A percentile compares a stretch with the other conserved stretches of the same genome.
Conservation (phyloP, 208 protist genomes). For the Novymonas esmeraldas region DNA sequence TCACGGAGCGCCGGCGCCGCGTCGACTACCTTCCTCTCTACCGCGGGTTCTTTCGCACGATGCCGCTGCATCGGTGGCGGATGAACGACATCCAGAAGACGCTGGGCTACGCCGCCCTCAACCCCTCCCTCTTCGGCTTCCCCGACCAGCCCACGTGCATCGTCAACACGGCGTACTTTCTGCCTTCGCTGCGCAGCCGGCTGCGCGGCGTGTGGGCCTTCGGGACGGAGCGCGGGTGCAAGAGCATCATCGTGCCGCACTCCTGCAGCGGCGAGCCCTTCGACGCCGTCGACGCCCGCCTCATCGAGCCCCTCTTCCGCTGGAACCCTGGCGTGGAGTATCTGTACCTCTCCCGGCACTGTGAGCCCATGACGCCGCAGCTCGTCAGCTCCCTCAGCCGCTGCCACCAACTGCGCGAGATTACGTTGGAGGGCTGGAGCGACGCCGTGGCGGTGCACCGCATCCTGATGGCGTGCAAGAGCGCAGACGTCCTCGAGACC, state of each 20-base stretch:
- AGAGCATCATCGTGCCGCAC: slow-evolving; percentile 80
- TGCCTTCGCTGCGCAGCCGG: slow-evolving; percentile 76
- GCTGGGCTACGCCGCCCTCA: slow-evolving; percentile 73
- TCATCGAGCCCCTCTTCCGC: slow-evolving; percentile 84
- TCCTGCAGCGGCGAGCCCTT: slow-evolving; percentile 76
- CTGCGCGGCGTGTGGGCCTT: slow-evolving; percentile 79
- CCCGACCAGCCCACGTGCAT: slow-evolving; percentile 84
- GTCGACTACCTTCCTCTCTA: slow-evolving; percentile 66
- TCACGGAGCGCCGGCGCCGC: slow-evolving; percentile 56
- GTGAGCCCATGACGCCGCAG: slow-evolving; percentile 79
- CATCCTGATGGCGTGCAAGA: slow-evolving; percentile 86
- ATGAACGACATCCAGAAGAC: slow-evolving; percentile 69
- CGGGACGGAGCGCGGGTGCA: slow-evolving; percentile 85
- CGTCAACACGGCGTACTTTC: slow-evolving; percentile 89
- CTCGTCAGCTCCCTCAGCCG: slow-evolving; percentile 62
- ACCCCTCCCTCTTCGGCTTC: slow-evolving; percentile 89
- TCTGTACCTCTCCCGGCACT: slow-evolving; percentile 84
- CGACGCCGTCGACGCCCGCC: slow-evolving; percentile 77
- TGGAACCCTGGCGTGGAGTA: slow-evolving; percentile 90
- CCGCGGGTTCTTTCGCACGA: slow-evolving; percentile 81
- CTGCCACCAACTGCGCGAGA: slow-evolving; percentile 59
- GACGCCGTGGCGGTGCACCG: slow-evolving; percentile 87
- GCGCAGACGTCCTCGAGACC: slow-evolving; percentile 81
- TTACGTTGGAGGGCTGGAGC: slow-evolving; percentile 88
- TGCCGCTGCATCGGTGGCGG: slow-evolving; percentile 85